Percentiles rank a stretch among this genome's conserved stretches.
phyloP scores from a whole-genome alignment of 768 basidiomycete genomes.

The Daedaleopsis sinensis region DNA sequence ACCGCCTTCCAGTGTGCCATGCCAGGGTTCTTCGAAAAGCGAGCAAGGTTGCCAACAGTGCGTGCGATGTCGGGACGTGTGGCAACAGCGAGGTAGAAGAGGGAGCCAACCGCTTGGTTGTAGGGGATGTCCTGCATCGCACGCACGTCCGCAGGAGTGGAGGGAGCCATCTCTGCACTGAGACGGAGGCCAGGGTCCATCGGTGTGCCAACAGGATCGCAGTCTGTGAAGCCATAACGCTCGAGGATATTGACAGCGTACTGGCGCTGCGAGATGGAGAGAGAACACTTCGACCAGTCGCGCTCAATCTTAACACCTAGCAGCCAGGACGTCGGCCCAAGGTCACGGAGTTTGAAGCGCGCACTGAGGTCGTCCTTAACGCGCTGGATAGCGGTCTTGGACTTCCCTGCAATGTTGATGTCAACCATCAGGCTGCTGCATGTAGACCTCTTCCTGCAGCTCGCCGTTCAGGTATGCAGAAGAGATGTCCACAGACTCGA shows the following conservation, averaged over 20 bases:
- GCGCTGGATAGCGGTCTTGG: slow-evolving; percentile 12
- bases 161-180: slow-evolving; percentile 10
- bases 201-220: not conserved
- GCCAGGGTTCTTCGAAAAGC: no score
- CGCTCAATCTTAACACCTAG: slow-evolving; percentile 8
- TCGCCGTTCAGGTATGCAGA: slow-evolving; percentile 33
- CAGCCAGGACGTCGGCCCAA: not conserved
- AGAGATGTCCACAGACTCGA: no score
- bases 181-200: slow-evolving; percentile 1
- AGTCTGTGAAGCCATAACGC: not conserved
- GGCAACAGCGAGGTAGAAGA: slow-evolving; percentile 34
- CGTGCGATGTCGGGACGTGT: slow-evolving; percentile 38
- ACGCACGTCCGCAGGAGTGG: not conserved
- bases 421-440: slow-evolving; percentile 33
- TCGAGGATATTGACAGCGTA: slow-evolving; percentile 6
- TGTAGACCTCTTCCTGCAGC: slow-evolving; percentile 33
- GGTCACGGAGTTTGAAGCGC: slow-evolving; percentile 5
- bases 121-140: slow-evolving; percentile 18
- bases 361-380: slow-evolving; percentile 3
- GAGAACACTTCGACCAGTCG: not conserved
- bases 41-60: no score
- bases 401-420: slow-evolving; percentile 34
- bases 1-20: no score
- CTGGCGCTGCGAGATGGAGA: slow-evolving; percentile 9
- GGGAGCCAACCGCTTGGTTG: slow-evolving; percentile 22